phyloP scores from a whole-genome alignment of 2,329 filamentous ascomycete species.

The Dothiorella sarmentorum region DNA sequence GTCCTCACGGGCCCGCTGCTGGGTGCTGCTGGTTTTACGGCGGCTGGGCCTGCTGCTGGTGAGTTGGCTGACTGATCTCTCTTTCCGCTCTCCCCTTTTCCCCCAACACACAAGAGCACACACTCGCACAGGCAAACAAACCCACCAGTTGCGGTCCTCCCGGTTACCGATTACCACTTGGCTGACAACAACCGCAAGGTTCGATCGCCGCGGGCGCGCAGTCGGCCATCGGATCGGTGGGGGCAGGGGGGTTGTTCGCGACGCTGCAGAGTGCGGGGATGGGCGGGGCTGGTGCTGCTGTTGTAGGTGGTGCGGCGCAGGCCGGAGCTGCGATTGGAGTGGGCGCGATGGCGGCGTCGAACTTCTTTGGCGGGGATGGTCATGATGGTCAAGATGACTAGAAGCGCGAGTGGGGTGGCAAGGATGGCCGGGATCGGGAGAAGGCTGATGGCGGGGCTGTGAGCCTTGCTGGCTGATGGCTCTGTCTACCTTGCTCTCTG shows the following conservation, averaged over 20 bases:
- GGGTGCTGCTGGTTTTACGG: constrained; percentile 24
- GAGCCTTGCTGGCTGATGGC: too few relatives aligned
- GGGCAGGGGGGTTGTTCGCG: constrained; percentile 26
- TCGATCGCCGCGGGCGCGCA: constrained; percentile 26
- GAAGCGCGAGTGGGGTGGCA: not conserved
- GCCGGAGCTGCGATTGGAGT: not conserved
- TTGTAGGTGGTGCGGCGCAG: constrained; percentile 23
- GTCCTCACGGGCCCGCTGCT: constrained; percentile 27
- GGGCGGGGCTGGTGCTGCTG: constrained; percentile 30
- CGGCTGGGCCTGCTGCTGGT: constrained; percentile 27
- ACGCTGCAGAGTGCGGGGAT: constrained; percentile 33
- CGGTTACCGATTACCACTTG: too few relatives aligned
- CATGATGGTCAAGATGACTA: not conserved
- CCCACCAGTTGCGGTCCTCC: too few relatives aligned
- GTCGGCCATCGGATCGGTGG: constrained; percentile 24
- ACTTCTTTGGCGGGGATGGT: not conserved
- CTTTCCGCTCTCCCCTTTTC: too few relatives aligned
- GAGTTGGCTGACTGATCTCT: too few relatives aligned
- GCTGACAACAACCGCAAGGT: too few relatives aligned
- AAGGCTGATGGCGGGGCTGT: not conserved
- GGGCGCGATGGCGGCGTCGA: not conserved
- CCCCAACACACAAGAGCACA: too few relatives aligned
- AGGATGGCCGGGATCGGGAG: not conserved
- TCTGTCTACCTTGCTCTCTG: too few relatives aligned
- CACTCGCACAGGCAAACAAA: too few relatives aligned